Percentiles rank a stretch among this genome's conserved stretches.
Evolutionary conservation across 495 filamentous ascomycete genomes (phyloP).

Genomic region (Wilcoxina mikolae): DNA sequence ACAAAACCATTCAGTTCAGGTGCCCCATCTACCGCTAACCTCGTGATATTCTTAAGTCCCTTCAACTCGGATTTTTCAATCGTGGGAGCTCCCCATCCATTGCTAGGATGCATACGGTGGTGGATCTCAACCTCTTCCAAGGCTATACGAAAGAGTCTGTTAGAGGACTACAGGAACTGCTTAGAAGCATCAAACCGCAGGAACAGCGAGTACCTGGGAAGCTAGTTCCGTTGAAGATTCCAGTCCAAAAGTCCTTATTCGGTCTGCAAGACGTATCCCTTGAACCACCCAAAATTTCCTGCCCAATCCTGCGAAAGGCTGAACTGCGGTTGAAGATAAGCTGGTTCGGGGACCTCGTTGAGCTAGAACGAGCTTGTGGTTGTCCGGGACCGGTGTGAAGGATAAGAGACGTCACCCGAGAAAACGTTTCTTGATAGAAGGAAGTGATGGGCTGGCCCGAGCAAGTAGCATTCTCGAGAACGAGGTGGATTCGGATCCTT

Average conservation of each 20-base stretch:
- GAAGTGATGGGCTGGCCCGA: conserved; percentile 25
- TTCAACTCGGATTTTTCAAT: conserved; percentile 12
- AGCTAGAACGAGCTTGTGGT: conserved; percentile 10
- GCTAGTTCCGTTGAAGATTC: conserved; percentile 27
- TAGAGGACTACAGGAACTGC: not conserved
- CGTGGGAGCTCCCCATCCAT: not conserved
- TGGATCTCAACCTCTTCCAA: conserved; percentile 22
- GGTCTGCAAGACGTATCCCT: conserved; percentile 18
- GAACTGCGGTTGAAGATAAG: conserved; percentile 7
- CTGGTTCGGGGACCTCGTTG: conserved; percentile 1
- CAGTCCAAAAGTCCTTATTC: conserved; percentile 28
- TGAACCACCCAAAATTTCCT: not conserved
- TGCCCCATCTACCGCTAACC: conserved; percentile 16
- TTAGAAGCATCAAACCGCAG: no score
- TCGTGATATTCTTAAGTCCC: conserved; percentile 22
- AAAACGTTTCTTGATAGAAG: conserved; percentile 26
- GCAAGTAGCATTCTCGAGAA: conserved; percentile 29
- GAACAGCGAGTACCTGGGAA: conserved; percentile 15
- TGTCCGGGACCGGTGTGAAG: conserved; percentile 14
- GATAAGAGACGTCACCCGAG: conserved; percentile 27
- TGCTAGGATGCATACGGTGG: conserved; percentile 8
- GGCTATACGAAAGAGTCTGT: not conserved
- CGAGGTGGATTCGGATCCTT: conserved; percentile 28
- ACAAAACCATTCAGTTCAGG: conserved; percentile 25
- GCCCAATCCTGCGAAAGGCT: not conserved